Conservation (phyloP, 306 rosid genomes). For the Corylus avellana region DNA sequence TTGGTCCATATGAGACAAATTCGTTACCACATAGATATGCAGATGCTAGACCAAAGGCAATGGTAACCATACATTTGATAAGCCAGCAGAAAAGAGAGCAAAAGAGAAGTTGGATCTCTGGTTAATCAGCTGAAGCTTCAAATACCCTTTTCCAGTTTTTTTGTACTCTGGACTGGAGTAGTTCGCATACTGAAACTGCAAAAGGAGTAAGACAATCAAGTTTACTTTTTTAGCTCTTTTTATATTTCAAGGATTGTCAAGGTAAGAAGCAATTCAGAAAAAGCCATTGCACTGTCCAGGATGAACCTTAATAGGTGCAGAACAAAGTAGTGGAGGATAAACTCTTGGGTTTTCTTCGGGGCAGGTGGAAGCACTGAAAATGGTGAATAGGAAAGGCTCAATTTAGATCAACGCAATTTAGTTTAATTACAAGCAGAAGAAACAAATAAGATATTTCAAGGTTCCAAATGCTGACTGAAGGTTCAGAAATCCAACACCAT, state of each 20-base stretch:
- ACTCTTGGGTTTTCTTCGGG: conserved; percentile 51
- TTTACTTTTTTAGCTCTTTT: background rate
- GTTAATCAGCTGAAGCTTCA: conserved; percentile 85
- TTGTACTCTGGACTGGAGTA: conserved; percentile 58
- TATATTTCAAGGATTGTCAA: background rate
- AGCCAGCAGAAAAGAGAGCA: conserved; percentile 80
- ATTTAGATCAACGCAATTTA: conserved; percentile 20
- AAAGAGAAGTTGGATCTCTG: conserved; percentile 91
- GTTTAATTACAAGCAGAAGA: background rate
- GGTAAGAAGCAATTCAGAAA: background rate
- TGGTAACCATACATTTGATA: conserved; percentile 49
- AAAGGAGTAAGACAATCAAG: conserved; percentile 7
- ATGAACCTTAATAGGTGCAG: conserved; percentile 88
- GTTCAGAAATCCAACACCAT: background rate
- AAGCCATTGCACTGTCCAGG: conserved; percentile 2
- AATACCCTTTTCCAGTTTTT: conserved; percentile 61
- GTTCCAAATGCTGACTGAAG: background rate
- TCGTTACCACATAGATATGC: background rate
- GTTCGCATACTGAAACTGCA: conserved; percentile 91
- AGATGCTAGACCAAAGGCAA: conserved; percentile 1
- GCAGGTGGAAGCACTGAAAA: conserved; percentile 73
- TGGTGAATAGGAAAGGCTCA: conserved; percentile 21
- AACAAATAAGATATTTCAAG: background rate
- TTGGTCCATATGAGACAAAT: background rate
- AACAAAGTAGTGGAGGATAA: conserved; percentile 67